A percentile compares a stretch with the other conserved stretches of the same genome.
These are phyloP conservation scores for Xylaria sp. DNA, from an alignment of 2,329 filamentous ascomycete genomes.

Conservation along the genomic window DNA sequence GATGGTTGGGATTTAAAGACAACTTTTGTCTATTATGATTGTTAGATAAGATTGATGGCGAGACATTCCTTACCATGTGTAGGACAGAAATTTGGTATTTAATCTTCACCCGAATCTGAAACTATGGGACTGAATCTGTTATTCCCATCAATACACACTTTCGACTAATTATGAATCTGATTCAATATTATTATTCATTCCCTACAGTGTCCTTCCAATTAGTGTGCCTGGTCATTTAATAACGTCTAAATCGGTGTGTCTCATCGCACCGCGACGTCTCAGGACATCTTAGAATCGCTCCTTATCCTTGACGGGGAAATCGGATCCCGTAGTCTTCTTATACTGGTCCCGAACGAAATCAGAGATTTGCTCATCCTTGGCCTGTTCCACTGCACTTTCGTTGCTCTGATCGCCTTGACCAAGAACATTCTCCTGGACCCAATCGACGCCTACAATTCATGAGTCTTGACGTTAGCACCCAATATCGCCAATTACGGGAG, in stretches of 20 bases:
- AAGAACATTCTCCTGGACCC: constrained; percentile 79
- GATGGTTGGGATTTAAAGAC: not conserved
- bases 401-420: constrained; percentile 77
- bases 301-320: constrained; percentile 78
- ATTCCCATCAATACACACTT: not conserved
- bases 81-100: not conserved
- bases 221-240: not conserved
- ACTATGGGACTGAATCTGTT: too few relatives aligned
- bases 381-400: constrained; percentile 79
- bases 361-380: constrained; percentile 82
- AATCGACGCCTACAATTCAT: constrained; percentile 72
- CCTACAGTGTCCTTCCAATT: not conserved
- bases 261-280: not conserved
- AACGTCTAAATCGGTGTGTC: too few relatives aligned
- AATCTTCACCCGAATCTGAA: not conserved
- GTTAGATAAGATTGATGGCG: not conserved
- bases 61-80: not conserved
- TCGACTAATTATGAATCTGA: not conserved
- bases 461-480: not conserved
- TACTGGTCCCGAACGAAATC: constrained; percentile 78
- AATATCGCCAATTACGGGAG: too few relatives aligned
- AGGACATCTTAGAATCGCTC: constrained; percentile 52
- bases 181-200: not conserved
- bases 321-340: constrained; percentile 74
- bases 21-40: too few relatives aligned